A percentile compares a stretch with the other conserved stretches of the same genome.
Evolutionary conservation across 441 rosid genomes (phyloP).

Genomic region (Adansonia rubrostipa): DNA sequence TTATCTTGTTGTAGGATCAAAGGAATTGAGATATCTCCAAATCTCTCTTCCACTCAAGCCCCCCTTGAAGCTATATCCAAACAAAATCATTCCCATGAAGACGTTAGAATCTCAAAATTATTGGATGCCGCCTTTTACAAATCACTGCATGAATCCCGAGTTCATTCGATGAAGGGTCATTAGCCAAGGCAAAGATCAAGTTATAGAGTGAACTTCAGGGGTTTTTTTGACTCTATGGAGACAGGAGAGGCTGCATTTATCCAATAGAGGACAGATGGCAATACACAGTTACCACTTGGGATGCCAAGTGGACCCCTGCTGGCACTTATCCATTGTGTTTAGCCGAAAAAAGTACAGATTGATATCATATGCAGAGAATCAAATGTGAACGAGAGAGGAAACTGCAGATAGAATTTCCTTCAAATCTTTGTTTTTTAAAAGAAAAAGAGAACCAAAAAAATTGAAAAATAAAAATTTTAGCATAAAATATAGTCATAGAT

Average conservation of each 20-base stretch:
- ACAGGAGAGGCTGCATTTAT: slow-evolving; percentile 33
- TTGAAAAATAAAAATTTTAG: neutral
- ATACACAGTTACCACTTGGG: slow-evolving; percentile 29
- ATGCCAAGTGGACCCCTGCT: slow-evolving; percentile 51
- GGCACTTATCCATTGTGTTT: slow-evolving; percentile 51
- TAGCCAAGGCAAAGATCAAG: neutral
- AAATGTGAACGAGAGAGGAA: slow-evolving; percentile 33
- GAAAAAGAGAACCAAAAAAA: neutral
- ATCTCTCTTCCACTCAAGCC: neutral
- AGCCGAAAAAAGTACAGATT: slow-evolving; percentile 19
- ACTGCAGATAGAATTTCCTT: slow-evolving; percentile 26
- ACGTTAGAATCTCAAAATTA: too few relatives aligned
- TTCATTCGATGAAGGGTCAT: slow-evolving; percentile 1
- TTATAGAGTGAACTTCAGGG: neutral
- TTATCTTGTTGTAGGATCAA: slow-evolving; percentile 35
- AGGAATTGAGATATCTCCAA: slow-evolving; percentile 25
- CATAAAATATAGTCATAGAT: neutral
- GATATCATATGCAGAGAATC: slow-evolving; percentile 14
- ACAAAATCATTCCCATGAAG: slow-evolving; percentile 12
- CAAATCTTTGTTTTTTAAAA: slow-evolving; percentile 22
- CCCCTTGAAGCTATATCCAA: slow-evolving; percentile 18
- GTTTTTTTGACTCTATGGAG: slow-evolving; percentile 19
- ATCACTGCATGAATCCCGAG: neutral
- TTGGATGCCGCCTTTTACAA: neutral
- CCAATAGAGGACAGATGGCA: slow-evolving; percentile 28